Evolutionary conservation across 169 alveolate genomes (phyloP).

Genomic region (Cryptosporidium parvum): DNA sequence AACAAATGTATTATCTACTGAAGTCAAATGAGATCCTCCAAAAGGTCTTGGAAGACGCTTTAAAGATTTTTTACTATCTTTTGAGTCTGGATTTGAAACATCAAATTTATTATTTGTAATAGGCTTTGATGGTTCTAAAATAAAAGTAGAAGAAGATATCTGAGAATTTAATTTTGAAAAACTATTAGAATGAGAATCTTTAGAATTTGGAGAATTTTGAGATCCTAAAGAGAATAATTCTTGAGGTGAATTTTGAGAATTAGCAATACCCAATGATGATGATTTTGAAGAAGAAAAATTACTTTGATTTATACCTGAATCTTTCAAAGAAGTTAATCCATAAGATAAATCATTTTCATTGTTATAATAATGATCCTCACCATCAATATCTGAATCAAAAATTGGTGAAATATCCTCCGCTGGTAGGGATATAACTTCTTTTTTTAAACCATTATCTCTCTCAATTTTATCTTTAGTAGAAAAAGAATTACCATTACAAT

Average conservation of each 20-base stretch:
- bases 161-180: neutral
- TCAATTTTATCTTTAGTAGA: neutral
- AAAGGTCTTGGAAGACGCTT: slow-evolving; percentile 4
- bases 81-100: neutral
- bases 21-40: neutral
- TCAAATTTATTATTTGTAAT: neutral
- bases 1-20: neutral
- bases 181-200: neutral
- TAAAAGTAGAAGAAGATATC: neutral
- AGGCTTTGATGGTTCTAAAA: neutral
- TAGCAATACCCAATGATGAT: neutral
- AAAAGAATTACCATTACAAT: neutral
- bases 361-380: too few species aligned
- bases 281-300: too few species aligned
- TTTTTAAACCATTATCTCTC: too few species aligned
- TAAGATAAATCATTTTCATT: neutral
- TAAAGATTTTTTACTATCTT: neutral
- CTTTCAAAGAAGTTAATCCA: neutral
- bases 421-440: neutral
- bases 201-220: neutral
- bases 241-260: neutral
- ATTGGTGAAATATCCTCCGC: neutral
- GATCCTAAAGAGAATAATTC: neutral
- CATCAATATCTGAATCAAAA: neutral
- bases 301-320: neutral